Evolutionary conservation across 73 alveolate species (phyloP), one percentile per base, ranked within the genome.

Genomic region (Paraurostyla sp.): DNA sequence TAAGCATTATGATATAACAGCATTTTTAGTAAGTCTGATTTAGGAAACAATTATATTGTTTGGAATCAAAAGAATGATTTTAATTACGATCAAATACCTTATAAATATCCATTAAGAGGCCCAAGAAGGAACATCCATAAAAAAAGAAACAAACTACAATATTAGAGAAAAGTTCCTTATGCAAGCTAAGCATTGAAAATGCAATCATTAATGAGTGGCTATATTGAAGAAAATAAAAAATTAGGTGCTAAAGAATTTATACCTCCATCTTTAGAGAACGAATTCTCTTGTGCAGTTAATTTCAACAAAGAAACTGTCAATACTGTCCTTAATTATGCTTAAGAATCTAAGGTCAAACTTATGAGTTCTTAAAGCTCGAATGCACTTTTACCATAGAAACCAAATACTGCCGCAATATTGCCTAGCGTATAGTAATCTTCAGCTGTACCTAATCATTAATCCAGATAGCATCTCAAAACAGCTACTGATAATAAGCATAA

Each of bases 321-420:
- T 38, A 73, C 86, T 32, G 86, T 73, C 11, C 71, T 73, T 15
- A 73, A 73, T 46, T 73, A 32, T 73, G 86, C 86, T 27, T 73
- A 73, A 30, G 86, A 73, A 45, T 73, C 86, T 0, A 73, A 73
- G 40, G 65, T 48, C 16, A 22, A 45, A 7, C 52, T 73, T 9
- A 25, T 49, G 71, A 48, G 51, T 25, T 73, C 86, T 20, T 6
- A 38, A 16, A 65, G 82, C 25, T 15, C 59, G 2, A 65, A 65
- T 23, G 41, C 35, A 20, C 41, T 65, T 33, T 15, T 15, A 6
- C 7, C 58, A 9, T 29, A 60, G 7, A 16, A 16, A 18, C 32
- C 82, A 1, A 0, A 35, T 0, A 13, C 82, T 38, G 60, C 82
- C 16, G n/a, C n/a, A n/a, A n/a, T n/a, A n/a, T n/a, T n/a, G n/a